phyloP scores from a whole-genome alignment of 2,329 filamentous ascomycete species.

The Rhynchosporium agropyri region DNA sequence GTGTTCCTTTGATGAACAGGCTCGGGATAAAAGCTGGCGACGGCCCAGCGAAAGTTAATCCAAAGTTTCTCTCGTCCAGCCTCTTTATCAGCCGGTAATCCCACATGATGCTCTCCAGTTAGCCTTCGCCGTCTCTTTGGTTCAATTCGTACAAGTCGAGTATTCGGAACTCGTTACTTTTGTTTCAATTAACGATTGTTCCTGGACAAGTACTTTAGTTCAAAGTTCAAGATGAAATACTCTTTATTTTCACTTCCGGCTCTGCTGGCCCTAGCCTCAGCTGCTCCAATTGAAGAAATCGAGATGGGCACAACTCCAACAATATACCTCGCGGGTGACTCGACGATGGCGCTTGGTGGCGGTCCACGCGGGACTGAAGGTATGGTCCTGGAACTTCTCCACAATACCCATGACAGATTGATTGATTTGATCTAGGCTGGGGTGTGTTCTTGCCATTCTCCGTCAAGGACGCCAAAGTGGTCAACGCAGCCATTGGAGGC shows the following conservation, averaged over 20 bases:
- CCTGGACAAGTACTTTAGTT: neutral
- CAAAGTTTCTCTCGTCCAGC: neutral
- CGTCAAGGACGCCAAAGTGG: slow-evolving; percentile 51
- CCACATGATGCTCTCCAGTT: too few species aligned
- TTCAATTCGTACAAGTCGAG: neutral
- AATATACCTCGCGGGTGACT: slow-evolving; percentile 62
- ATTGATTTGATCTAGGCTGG: slow-evolving; percentile 55
- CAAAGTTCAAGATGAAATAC: slow-evolving; percentile 26
- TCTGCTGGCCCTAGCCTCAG: slow-evolving; percentile 32
- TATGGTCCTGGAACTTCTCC: slow-evolving; percentile 30
- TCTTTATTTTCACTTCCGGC: slow-evolving; percentile 26
- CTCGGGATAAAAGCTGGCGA: slow-evolving; percentile 20
- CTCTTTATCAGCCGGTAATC: slow-evolving; percentile 10
- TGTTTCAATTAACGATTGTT: neutral
- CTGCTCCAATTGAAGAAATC: slow-evolving; percentile 27
- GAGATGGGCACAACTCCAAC: slow-evolving; percentile 41
- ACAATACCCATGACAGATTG: neutral
- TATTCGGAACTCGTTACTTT: slow-evolving; percentile 3
- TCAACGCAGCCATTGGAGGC: slow-evolving; percentile 68
- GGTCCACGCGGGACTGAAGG: slow-evolving; percentile 49
- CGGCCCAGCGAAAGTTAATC: neutral
- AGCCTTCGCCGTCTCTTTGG: neutral
- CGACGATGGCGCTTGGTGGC: slow-evolving; percentile 58
- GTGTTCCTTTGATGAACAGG: too few species aligned
- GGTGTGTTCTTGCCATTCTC: slow-evolving; percentile 60